Conservation (phyloP, 768 basidiomycete species). For the Mycena epipterygia region DNA sequence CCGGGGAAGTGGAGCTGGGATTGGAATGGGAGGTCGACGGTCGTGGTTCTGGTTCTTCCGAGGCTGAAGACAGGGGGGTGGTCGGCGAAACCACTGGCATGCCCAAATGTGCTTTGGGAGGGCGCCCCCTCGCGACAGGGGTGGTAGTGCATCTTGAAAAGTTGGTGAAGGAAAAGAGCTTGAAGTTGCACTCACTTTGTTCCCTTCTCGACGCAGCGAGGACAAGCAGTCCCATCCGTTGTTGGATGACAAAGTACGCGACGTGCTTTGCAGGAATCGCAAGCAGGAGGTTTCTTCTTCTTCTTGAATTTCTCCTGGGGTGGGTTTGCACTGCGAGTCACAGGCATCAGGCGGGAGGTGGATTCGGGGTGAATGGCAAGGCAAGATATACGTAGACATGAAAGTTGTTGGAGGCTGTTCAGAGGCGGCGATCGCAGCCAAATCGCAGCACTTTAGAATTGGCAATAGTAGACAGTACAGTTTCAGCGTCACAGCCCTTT, state of each 20-base stretch:
- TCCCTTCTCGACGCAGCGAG: slow-evolving; percentile 21
- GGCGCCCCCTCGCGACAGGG: slow-evolving; percentile 12
- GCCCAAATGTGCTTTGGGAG: slow-evolving; percentile 8
- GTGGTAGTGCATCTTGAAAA: slow-evolving; percentile 21
- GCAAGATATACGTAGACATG: too few species aligned
- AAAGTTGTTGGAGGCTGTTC: too few species aligned
- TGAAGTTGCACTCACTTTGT: not conserved
- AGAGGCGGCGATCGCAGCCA: too few species aligned
- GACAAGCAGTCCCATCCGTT: slow-evolving; percentile 19
- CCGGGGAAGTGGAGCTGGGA: not conserved
- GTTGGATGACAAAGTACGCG: slow-evolving; percentile 28
- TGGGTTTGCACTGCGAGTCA: not conserved
- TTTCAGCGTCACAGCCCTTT: too few species aligned
- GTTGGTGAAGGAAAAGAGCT: not conserved
- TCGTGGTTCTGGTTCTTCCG: not conserved
- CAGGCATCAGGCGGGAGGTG: too few species aligned
- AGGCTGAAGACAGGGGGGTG: not conserved
- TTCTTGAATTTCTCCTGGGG: not conserved
- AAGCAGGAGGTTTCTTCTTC: slow-evolving; percentile 23
- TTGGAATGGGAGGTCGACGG: not conserved
- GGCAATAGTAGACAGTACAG: too few species aligned
- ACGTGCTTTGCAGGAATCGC: slow-evolving; percentile 24
- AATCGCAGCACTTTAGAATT: too few species aligned
- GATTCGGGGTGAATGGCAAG: too few species aligned
- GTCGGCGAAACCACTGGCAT: too few species aligned